A percentile compares a stretch with the other conserved stretches of the same genome.
Conservation (phyloP, 2,329 filamentous ascomycete genomes). For the Ramichloridium luteum region DNA sequence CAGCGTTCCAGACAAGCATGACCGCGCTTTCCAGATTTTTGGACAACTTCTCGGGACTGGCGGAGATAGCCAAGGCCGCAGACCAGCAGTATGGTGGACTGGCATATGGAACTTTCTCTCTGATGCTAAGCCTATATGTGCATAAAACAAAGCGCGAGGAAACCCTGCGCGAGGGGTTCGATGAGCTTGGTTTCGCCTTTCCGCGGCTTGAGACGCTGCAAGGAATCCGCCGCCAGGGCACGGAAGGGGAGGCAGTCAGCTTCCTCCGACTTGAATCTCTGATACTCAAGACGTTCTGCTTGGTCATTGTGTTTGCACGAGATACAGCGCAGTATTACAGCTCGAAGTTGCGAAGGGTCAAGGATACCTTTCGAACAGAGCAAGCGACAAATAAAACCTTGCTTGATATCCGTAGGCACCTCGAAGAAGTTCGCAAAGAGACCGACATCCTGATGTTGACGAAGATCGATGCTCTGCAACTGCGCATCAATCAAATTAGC, state of each 20-base stretch:
- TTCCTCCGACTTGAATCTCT: constrained; percentile 2
- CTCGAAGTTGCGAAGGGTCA: constrained; percentile 2
- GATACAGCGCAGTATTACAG: constrained; percentile 5
- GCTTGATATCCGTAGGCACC: constrained; percentile 1
- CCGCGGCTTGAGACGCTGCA: constrained; percentile 4
- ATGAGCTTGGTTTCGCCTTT: constrained; percentile 6
- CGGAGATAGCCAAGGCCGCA: constrained; percentile 4
- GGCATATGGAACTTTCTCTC: constrained; percentile 7
- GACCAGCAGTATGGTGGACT: constrained; percentile 8
- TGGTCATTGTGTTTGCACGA: constrained; percentile 4
- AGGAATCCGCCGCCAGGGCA: not conserved
- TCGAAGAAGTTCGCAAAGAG: constrained; percentile 4
- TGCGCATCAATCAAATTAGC: not conserved
- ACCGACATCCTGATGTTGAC: constrained; percentile 3
- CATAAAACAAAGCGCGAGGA: constrained; percentile 5
- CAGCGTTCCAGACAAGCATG: constrained; percentile 3
- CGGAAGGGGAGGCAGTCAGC: not conserved
- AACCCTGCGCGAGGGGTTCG: constrained; percentile 3
- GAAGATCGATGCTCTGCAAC: constrained; percentile 1
- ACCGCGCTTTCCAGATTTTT: constrained; percentile 5
- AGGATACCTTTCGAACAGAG: constrained; percentile 2
- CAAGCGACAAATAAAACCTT: constrained; percentile 4
- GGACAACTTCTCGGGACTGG: constrained; percentile 8
- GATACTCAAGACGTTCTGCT: constrained; percentile 3
- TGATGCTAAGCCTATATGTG: constrained; percentile 3